phyloP scores from a whole-genome alignment of 176 grass and related monocot species.

The Oropetium thomaeum region DNA sequence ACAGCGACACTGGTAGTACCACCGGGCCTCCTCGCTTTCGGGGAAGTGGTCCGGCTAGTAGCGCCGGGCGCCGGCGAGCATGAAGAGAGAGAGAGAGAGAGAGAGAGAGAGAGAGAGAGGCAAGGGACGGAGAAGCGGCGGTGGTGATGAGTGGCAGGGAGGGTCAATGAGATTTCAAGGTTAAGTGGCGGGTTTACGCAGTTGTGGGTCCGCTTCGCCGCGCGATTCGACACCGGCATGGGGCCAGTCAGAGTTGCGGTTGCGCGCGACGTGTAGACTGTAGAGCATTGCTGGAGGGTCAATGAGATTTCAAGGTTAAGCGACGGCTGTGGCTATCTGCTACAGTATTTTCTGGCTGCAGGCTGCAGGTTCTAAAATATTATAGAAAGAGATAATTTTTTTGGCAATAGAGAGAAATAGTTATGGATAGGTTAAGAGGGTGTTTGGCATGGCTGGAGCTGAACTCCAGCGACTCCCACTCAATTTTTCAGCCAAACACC shows the following conservation, averaged over 20 bases:
- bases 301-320: too few species aligned
- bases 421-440: too few species aligned
- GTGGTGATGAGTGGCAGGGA: constrained; percentile 4
- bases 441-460: too few species aligned
- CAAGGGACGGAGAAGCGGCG: not conserved
- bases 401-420: too few species aligned
- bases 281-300: not conserved
- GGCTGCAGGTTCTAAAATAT: too few species aligned
- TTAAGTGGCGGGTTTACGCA: not conserved
- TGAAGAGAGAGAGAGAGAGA: not conserved
- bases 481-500: too few species aligned
- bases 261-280: not conserved
- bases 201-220: not conserved
- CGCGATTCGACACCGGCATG: not conserved
- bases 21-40: not conserved
- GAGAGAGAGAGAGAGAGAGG: not conserved
- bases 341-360: not conserved
- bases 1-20: not conserved
- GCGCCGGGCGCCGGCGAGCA: constrained; percentile 5
- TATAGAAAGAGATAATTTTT: too few species aligned
- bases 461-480: too few species aligned
- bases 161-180: not conserved
- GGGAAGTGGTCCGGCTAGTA: not conserved
- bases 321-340: too few species aligned
- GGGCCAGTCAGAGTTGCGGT: not conserved